These are phyloP conservation scores for Penicillium sp. DNA, from an alignment of 2,329 filamentous ascomycete species.

Conservation along the genomic window DNA sequence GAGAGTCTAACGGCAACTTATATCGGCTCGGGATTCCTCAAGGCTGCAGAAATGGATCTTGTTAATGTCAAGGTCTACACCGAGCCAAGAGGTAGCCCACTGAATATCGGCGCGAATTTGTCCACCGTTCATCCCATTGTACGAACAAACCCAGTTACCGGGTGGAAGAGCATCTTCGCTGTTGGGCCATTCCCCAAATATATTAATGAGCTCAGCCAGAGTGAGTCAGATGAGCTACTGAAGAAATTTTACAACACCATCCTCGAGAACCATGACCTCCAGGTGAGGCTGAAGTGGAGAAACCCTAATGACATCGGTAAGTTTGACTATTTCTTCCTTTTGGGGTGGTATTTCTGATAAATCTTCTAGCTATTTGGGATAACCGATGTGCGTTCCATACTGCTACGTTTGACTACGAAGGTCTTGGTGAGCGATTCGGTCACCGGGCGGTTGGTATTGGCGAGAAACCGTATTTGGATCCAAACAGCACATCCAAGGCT, in stretches of 20 bases:
- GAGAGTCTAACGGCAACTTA: constrained; percentile 56
- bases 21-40: constrained; percentile 49
- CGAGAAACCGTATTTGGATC: constrained; percentile 34
- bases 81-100: constrained; percentile 49
- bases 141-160: constrained; percentile 60
- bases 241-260: constrained; percentile 44
- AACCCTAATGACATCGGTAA: constrained; percentile 47
- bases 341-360: neutral
- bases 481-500: constrained; percentile 22
- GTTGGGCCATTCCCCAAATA: constrained; percentile 39
- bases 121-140: constrained; percentile 54
- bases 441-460: constrained; percentile 33
- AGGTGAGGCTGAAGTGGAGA: constrained; percentile 49
- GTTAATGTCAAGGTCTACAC: constrained; percentile 34
- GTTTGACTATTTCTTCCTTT: constrained; percentile 3
- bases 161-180: constrained; percentile 56
- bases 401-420: constrained; percentile 33
- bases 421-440: constrained; percentile 27
- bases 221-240: constrained; percentile 43
- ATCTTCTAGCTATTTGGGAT: constrained; percentile 32
- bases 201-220: constrained; percentile 45
- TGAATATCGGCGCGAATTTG: constrained; percentile 52
- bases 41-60: constrained; percentile 38
- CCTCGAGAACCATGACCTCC: constrained; percentile 49
- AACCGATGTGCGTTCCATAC: constrained; percentile 29